Evolutionary conservation across 2,329 filamentous ascomycete species (phyloP).

Genomic region (Teratosphaeria viscida): DNA sequence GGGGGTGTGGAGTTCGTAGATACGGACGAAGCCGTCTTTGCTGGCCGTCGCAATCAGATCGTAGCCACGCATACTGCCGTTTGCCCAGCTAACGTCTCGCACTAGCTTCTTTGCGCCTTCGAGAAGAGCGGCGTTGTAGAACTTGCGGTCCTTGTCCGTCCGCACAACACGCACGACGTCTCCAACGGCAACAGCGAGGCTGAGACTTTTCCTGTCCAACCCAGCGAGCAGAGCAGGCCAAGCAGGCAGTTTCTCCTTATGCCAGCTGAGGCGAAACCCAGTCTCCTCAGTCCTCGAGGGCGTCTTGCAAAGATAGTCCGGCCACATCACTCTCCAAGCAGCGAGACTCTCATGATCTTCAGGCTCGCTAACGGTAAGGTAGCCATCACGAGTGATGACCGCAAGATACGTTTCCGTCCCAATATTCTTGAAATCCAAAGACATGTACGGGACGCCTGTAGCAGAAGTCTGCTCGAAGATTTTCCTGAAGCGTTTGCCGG

Average conservation of each 20-base stretch:
- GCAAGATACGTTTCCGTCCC: slow-evolving; percentile 78
- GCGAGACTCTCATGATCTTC: slow-evolving; percentile 71
- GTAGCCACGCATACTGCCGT: slow-evolving; percentile 79
- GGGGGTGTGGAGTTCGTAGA: slow-evolving; percentile 68
- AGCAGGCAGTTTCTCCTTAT: slow-evolving; percentile 75
- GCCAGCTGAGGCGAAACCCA: slow-evolving; percentile 75
- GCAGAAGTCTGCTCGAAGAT: slow-evolving; percentile 52
- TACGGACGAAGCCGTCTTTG: slow-evolving; percentile 79
- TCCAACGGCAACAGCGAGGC: slow-evolving; percentile 78
- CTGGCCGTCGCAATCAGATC: slow-evolving; percentile 86
- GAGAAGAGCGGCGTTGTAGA: slow-evolving; percentile 75
- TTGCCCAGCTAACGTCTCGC: slow-evolving; percentile 83
- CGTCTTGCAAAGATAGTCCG: slow-evolving; percentile 60
- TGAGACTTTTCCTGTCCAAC: slow-evolving; percentile 68
- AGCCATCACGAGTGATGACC: slow-evolving; percentile 71
- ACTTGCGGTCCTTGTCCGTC: slow-evolving; percentile 62
- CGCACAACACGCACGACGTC: slow-evolving; percentile 73
- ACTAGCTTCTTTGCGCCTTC: slow-evolving; percentile 61
- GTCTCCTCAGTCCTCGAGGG: slow-evolving; percentile 76
- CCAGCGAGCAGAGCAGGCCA: slow-evolving; percentile 68
- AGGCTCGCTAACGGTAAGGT: slow-evolving; percentile 72
- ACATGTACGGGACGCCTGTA: slow-evolving; percentile 61
- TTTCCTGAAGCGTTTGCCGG: slow-evolving; percentile 69
- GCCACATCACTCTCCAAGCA: slow-evolving; percentile 65
- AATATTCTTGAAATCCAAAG: slow-evolving; percentile 77